Evolutionary conservation across 2,329 filamentous ascomycete genomes (phyloP), one percentile per base, ranked within the genome.

Genomic region (Cryphonectria parasitica): DNA sequence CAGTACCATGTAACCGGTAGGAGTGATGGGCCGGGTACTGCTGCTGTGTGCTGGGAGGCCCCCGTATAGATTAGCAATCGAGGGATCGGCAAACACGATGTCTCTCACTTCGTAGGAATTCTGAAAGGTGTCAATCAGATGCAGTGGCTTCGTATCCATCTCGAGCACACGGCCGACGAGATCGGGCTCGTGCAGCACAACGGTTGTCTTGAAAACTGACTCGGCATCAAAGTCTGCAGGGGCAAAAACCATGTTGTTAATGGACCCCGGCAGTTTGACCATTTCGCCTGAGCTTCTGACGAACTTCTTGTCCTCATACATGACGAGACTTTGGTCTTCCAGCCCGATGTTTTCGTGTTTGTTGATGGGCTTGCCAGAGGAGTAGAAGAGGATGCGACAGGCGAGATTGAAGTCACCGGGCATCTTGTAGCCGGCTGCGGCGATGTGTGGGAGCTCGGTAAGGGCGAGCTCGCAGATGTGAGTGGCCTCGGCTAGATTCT

Each of bases 341-440:
- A 19, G n/a, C 31, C 41, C 39, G 11, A 10, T 34, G 45, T 41
- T 25, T 41, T 45, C 43, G 15, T 64, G 6, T 10, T 22, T 36
- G 63, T 25, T 34, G 17, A n/a, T n/a, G 31, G 69, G 52, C 34
- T 11, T 65, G 31, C 66, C 60, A 1, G 66, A 64, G 6, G 79
- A 76, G 64, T 86, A 88, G 76, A 92, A 93, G 0, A 97, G 82
- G 13, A 86, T 87, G 1, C 89, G 89, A 64, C 91, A 91, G 0
- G 92, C 91, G n/a, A 85, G 83, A 79, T 97, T 97, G 84, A 97
- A 98, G 15, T 87, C 80, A 0, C 95, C 95, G 0, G 95, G 94
- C 7, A 97, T 83, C 2, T 79, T 78, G 1, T 77, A 71, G 1
- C 83, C 81, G 10, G 91, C 82, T 39, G 85, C 77, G 7, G 84